Percentiles rank a stretch among this genome's conserved stretches.
Conservation (phyloP, 164 flowering plant genomes). For the Vitis labrusca region DNA sequence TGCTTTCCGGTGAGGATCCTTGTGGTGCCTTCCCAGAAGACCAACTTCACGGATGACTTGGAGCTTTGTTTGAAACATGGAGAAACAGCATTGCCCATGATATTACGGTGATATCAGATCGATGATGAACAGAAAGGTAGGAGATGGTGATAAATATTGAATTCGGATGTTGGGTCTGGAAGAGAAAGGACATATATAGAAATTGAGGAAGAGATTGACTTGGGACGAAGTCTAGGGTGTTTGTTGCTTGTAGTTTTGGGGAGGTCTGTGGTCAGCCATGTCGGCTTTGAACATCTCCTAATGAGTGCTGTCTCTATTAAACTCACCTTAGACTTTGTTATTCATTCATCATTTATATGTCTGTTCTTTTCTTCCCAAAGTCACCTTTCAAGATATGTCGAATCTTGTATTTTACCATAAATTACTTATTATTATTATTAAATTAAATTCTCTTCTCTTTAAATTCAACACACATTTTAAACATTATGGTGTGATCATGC, state of each 20-base stretch:
- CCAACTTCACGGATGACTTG: conserved; percentile 37
- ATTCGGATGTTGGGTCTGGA: neutral
- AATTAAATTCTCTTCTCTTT: too few species aligned
- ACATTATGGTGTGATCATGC: too few species aligned
- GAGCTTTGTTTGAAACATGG: conserved; percentile 24
- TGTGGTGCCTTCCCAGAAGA: conserved; percentile 65
- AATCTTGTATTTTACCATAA: too few species aligned
- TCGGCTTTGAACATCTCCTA: conserved; percentile 33
- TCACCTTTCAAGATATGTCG: too few species aligned
- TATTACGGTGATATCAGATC: neutral
- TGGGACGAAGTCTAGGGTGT: conserved; percentile 21
- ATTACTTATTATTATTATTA: too few species aligned
- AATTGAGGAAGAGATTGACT: conserved; percentile 22
- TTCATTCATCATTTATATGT: too few species aligned
- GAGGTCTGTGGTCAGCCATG: conserved; percentile 41
- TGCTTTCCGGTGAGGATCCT: conserved; percentile 18
- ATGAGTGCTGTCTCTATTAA: neutral
- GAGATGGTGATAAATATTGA: neutral
- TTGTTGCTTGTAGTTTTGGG: neutral
- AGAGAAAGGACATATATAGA: conserved; percentile 6
- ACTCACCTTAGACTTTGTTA: neutral
- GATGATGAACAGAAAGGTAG: neutral
- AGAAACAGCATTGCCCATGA: conserved; percentile 47
- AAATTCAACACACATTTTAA: too few species aligned
- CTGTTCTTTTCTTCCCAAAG: too few species aligned